Conservation (phyloP, 306 rosid genomes). For the Cicer pinnatifidum region DNA sequence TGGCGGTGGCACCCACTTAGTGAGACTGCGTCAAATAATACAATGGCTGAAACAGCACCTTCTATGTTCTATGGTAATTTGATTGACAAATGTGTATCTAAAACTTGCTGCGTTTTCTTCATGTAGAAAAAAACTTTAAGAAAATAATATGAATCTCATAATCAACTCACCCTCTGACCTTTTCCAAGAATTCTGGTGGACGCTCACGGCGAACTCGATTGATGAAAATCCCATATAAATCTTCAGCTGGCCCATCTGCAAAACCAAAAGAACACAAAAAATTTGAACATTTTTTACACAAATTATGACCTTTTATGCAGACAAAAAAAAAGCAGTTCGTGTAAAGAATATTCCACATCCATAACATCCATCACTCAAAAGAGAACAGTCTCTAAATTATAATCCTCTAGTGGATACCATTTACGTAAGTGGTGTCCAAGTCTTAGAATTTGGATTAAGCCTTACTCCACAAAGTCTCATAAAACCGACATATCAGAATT, state of each 20-base stretch:
- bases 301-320: conserved; percentile 12
- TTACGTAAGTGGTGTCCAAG: background rate
- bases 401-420: background rate
- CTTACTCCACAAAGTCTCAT: background rate
- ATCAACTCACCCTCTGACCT: conserved; percentile 85
- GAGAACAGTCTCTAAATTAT: conserved; percentile 1
- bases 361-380: conserved; percentile 1
- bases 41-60: conserved; percentile 38
- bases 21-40: conserved; percentile 69
- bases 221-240: conserved; percentile 87
- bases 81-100: background rate
- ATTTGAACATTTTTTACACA: background rate
- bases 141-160: conserved; percentile 25
- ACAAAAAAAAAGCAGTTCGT: background rate
- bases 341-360: background rate
- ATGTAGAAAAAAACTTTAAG: background rate
- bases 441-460: background rate
- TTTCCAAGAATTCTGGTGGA: conserved; percentile 76
- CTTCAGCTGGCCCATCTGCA: conserved; percentile 97
- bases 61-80: conserved; percentile 22
- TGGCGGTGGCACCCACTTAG: conserved; percentile 98
- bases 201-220: conserved; percentile 92
- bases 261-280: conserved; percentile 24
- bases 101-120: conserved; percentile 25
- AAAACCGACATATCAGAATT: background rate